Evolutionary conservation across 306 rosid species (phyloP), one percentile per base, ranked within the genome.

Genomic region (Myrica gale): DNA sequence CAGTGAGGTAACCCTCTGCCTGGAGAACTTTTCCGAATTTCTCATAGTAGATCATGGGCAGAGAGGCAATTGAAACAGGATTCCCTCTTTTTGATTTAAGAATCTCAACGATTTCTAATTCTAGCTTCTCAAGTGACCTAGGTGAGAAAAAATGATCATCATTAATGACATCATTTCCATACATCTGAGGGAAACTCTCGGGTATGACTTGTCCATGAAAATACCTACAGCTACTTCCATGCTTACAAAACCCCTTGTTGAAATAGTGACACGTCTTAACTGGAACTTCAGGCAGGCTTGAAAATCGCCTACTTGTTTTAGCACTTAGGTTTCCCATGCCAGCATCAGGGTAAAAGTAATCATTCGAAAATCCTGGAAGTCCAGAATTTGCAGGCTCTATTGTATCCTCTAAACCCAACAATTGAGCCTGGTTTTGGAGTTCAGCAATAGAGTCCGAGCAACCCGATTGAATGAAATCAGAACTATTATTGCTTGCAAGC

Each of bases 1-100:
- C 98, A 7, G 97, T 89, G 13, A 88, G 86, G 82, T 93, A 93
- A 3, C 98, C 97, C 1, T 93, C 96, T 1, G 94, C 98, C 79
- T 87, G 96, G 55, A 93, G 89, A 45, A 82, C 83, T 78, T 82
- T 93, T n/a, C 88, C 89, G 66, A 87, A 93, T 60, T 76, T 91
- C 4, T 90, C 98, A 86, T 79, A 88, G 75, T 93, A 93, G 58
- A 90, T 85, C 84, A 85, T 82, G 60, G 98, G 98, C 72, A 93
- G 77, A 4, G 98, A 89, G 82, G 97, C 98, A 78, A 93, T 91
- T 3, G 97, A 88, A 68, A 93, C 83, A 20, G 96, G 93, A 81
- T 43, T 82, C 2, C 97, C 97, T 73, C 89, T 85, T 78, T 86
- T 87, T 3, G 80, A 74, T 74, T 85, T 91, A 0, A 93, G 79